Conservation (phyloP, 345 rosid species). For the Psidium friedrichsthalianum region DNA sequence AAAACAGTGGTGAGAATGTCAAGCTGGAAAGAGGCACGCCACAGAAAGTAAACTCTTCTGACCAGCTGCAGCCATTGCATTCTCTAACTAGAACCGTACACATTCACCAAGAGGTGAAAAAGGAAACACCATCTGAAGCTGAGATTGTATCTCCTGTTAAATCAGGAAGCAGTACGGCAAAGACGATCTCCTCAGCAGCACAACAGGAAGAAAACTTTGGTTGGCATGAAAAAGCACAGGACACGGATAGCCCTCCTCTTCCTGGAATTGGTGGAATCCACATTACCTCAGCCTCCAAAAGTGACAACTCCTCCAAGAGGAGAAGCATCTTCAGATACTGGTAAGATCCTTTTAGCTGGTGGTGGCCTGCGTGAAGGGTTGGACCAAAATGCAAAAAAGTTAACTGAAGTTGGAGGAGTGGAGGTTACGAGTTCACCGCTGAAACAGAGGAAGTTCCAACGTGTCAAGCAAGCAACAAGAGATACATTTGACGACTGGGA, state of each 20-base stretch:
- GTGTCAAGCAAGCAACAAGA: slow-evolving; percentile 51
- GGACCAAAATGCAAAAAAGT: slow-evolving; percentile 25
- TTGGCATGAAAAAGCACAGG: slow-evolving; percentile 15
- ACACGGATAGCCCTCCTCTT: slow-evolving; percentile 1
- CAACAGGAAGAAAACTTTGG: slow-evolving; percentile 20
- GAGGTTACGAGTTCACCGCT: slow-evolving; percentile 23
- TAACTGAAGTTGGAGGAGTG: slow-evolving; percentile 23
- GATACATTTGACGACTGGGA: slow-evolving; percentile 97
- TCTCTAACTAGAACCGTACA: slow-evolving; percentile 19
- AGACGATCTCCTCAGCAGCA: slow-evolving; percentile 21
- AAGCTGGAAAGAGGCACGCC: slow-evolving; percentile 26
- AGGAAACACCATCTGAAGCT: slow-evolving; percentile 19
- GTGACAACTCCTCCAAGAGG: slow-evolving; percentile 18
- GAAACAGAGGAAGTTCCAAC: slow-evolving; percentile 61
- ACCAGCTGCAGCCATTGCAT: slow-evolving; percentile 19
- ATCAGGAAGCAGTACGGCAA: slow-evolving; percentile 29
- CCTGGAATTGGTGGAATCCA: neutral
- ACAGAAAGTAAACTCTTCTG: slow-evolving; percentile 25
- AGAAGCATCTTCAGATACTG: slow-evolving; percentile 15
- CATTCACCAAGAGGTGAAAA: slow-evolving; percentile 25
- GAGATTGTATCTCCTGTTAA: slow-evolving; percentile 17
- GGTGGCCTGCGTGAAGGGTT: slow-evolving; percentile 21
- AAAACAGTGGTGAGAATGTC: slow-evolving; percentile 38
- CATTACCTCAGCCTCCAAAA: neutral
- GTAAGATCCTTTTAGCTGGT: slow-evolving; percentile 16